Evolutionary conservation across 257 asterid species (phyloP).

Genomic region (Solanum piurae): DNA sequence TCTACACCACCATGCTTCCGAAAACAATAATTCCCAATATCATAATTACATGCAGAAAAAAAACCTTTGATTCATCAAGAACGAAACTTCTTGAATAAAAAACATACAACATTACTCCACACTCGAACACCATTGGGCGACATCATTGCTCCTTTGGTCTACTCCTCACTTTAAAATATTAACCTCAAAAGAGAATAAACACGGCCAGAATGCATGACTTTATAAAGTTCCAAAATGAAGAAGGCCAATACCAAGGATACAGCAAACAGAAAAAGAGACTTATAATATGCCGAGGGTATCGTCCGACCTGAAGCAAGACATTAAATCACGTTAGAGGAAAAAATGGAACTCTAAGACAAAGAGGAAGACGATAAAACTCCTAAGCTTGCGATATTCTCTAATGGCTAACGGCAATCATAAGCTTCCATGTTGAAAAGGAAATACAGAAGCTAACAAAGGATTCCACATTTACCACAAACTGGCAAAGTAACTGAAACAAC

Average conservation of each 20-base stretch:
- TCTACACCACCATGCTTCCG: not conserved
- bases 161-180: conserved; percentile 26
- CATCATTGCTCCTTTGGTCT: conserved; percentile 10
- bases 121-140: not conserved
- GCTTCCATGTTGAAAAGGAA: not conserved
- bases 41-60: not conserved
- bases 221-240: conserved; percentile 80
- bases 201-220: conserved; percentile 47
- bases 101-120: not conserved
- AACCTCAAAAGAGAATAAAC: conserved; percentile 38
- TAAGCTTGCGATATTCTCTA: not conserved
- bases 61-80: not conserved
- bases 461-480: not conserved
- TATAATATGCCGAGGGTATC: conserved; percentile 69
- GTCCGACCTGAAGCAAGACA: conserved; percentile 48
- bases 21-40: not conserved
- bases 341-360: not conserved
- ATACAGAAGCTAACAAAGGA: not conserved
- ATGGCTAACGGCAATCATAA: not conserved
- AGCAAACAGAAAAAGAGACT: conserved; percentile 67
- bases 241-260: conserved; percentile 98
- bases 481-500: not conserved
- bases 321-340: not conserved
- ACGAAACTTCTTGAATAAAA: not conserved
- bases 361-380: not conserved